These are phyloP conservation scores for Nakazawaea siamensis DNA, from an alignment of 805 yeast genomes.

Conservation along the genomic window DNA sequence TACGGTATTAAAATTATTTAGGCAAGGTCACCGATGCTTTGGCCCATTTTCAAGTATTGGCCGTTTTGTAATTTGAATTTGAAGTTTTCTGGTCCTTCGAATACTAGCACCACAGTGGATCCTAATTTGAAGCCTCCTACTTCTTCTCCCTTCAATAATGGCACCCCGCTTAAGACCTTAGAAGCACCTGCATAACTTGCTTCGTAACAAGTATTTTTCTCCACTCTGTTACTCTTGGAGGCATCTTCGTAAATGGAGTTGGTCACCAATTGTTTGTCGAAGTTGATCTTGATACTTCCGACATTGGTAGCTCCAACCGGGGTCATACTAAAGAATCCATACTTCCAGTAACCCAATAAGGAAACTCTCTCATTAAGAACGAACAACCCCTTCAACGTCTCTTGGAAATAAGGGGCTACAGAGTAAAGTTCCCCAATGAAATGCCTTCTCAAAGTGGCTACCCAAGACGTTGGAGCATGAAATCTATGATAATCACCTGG, in stretches of 20 bases:
- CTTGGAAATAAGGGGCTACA: conserved; percentile 95
- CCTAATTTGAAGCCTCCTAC: conserved; percentile 97
- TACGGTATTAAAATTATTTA: too few species aligned
- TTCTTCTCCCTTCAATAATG: conserved; percentile 85
- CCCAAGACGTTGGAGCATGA: conserved; percentile 97
- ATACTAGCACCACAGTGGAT: conserved; percentile 91
- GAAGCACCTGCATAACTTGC: conserved; percentile 86
- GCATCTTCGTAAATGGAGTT: conserved; percentile 57
- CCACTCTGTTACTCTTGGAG: conserved; percentile 24
- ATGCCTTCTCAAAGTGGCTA: conserved; percentile 85
- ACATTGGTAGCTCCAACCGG: conserved; percentile 99
- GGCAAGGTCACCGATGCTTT: conserved; percentile 55
- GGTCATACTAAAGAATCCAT: conserved; percentile 97
- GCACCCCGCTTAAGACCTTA: conserved; percentile 71
- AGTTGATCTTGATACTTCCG: conserved; percentile 86
- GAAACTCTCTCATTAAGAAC: conserved; percentile 94
- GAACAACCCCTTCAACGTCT: conserved; percentile 76
- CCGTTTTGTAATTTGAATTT: conserved; percentile 62
- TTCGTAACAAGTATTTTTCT: conserved; percentile 82
- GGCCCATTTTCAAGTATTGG: conserved; percentile 81
- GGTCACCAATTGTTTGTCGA: conserved; percentile 84
- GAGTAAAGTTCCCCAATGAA: conserved; percentile 93
- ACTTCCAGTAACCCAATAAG: conserved; percentile 88
- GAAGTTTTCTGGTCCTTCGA: conserved; percentile 87
- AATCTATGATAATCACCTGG: conserved; percentile 98